Base-by-base conservation (phyloP, 2,329 filamentous ascomycete species). In the Cercospora canescens region DNA sequence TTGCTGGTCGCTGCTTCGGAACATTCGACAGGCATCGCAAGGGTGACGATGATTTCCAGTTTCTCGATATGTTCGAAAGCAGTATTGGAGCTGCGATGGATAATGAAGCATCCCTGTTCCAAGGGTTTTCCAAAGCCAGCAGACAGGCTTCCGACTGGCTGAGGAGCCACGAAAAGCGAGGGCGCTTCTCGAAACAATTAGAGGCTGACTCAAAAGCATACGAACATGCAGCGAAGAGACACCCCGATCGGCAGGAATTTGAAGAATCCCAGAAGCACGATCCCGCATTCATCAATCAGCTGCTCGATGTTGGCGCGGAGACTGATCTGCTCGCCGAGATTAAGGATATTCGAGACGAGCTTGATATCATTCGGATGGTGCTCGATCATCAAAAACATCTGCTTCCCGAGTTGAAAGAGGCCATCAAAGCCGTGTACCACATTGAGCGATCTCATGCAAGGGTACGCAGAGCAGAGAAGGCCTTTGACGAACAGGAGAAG, bases 311-410 rank as follows among this genome's bases (percentile, higher is more conserved):
- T 59, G 84, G 85, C 41, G 79, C 81, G 4, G 87, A 90, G 73
- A 89, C 87, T 0, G 82, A 85, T 58, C 80, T 90, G 0, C 79
- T 90, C 0, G 83, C 86, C 0, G 88, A 90, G 70, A 86, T 86
- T 55, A 90, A 90, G 73, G 88, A 91, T 71, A 89, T 90, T 61
- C 84, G 87, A 21, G 88, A 91, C 71, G 88, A 91, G 75, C 82
- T 90, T 21, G 86, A 86, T 71, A 90, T 90, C 78, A 84, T 91
- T 32, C 76, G 75, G 4, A 84, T 83, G 61, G 81, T 87, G 0
- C 76, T 87, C 1, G 79, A 83, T 55, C 79, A 85, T 35, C 85
- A 87, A 68, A 72, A 79, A 3, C 75, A 78, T 32, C 81, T 85
- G 0, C 76, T 86, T 1, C 77, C 75, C 1, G 81, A 85, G 54